A percentile compares a stretch with the other conserved stretches of the same genome.
These are phyloP conservation scores for Aspergillus oerlinghausenensis DNA, from an alignment of 2,329 filamentous ascomycete species.

Conservation along the genomic window DNA sequence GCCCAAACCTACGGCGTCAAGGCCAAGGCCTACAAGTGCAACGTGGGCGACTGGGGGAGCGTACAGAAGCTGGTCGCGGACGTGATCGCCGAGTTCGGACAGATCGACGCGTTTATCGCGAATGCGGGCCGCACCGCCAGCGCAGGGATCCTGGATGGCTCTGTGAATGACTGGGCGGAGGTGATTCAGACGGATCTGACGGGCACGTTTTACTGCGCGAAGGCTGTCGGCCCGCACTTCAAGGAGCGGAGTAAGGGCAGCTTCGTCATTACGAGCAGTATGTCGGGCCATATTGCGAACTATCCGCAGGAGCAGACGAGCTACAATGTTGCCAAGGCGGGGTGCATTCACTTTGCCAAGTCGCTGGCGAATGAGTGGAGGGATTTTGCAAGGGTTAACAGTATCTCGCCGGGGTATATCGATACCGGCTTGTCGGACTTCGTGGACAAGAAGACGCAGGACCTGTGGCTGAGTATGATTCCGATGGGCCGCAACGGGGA, in stretches of 20 bases:
- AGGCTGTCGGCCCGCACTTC: slow-evolving; percentile 79
- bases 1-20: slow-evolving; percentile 58
- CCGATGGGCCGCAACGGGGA: slow-evolving; percentile 58
- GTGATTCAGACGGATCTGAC: slow-evolving; percentile 83
- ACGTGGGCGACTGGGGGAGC: slow-evolving; percentile 54
- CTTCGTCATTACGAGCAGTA: slow-evolving; percentile 64
- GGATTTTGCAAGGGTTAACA: slow-evolving; percentile 65
- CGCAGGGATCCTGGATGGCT: slow-evolving; percentile 63
- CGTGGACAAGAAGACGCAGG: slow-evolving; percentile 53
- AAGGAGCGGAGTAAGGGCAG: slow-evolving; percentile 60
- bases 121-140: slow-evolving; percentile 69
- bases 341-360: slow-evolving; percentile 60
- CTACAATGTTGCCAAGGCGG: slow-evolving; percentile 64
- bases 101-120: slow-evolving; percentile 64
- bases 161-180: slow-evolving; percentile 66
- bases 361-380: slow-evolving; percentile 67
- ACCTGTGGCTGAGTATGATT: slow-evolving; percentile 58
- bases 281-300: slow-evolving; percentile 53
- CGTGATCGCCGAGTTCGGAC: slow-evolving; percentile 65
- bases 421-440: slow-evolving; percentile 65
- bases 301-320: slow-evolving; percentile 61
- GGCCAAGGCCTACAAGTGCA: slow-evolving; percentile 63
- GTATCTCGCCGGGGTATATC: slow-evolving; percentile 64
- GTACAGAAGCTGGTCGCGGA: slow-evolving; percentile 55
- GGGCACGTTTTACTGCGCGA: slow-evolving; percentile 80